A percentile compares a stretch with the other conserved stretches of the same genome.
phyloP scores from a whole-genome alignment of 192 early-diverging fungal genomes.

The Coemansia guatemalensis region DNA sequence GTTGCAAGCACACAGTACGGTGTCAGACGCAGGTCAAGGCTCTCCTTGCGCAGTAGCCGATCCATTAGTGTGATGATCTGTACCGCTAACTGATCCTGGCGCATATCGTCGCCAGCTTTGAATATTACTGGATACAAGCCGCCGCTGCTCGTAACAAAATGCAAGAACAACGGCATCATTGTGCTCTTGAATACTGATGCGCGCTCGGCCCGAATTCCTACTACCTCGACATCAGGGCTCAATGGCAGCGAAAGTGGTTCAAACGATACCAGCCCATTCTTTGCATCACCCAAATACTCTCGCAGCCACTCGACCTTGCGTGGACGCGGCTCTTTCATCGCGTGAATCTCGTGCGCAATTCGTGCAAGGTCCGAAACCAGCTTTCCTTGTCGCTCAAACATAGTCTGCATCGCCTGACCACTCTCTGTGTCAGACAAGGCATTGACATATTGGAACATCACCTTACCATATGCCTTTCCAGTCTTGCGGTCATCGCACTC shows the following conservation, averaged over 20 bases:
- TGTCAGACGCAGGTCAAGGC: conserved; percentile 88
- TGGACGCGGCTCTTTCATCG: conserved; percentile 77
- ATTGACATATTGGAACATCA: conserved; percentile 79
- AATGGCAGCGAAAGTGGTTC: conserved; percentile 84
- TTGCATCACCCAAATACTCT: conserved; percentile 75
- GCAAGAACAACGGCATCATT: conserved; percentile 82
- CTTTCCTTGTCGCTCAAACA: conserved; percentile 79
- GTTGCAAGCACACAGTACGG: conserved; percentile 97
- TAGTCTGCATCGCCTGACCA: conserved; percentile 67
- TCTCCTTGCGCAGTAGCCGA: conserved; percentile 90
- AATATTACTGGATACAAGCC: conserved; percentile 93
- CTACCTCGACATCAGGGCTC: conserved; percentile 85
- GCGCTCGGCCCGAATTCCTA: conserved; percentile 79
- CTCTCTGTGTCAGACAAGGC: conserved; percentile 59
- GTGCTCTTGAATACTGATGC: conserved; percentile 89
- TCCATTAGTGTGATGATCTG: conserved; percentile 99
- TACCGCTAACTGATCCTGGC: conserved; percentile 98
- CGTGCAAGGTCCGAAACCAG: conserved; percentile 73
- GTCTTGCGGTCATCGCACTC: conserved; percentile 86
- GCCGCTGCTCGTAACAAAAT: conserved; percentile 83
- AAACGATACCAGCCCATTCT: conserved; percentile 79
- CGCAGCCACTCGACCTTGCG: conserved; percentile 91
- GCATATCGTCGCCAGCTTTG: conserved; percentile 94
- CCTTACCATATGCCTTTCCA: conserved; percentile 85
- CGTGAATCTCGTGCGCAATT: conserved; percentile 72